Percentiles rank a stretch among this genome's conserved stretches.
Evolutionary conservation across 768 basidiomycete species (phyloP).

Genomic region (Russula vinacea): DNA sequence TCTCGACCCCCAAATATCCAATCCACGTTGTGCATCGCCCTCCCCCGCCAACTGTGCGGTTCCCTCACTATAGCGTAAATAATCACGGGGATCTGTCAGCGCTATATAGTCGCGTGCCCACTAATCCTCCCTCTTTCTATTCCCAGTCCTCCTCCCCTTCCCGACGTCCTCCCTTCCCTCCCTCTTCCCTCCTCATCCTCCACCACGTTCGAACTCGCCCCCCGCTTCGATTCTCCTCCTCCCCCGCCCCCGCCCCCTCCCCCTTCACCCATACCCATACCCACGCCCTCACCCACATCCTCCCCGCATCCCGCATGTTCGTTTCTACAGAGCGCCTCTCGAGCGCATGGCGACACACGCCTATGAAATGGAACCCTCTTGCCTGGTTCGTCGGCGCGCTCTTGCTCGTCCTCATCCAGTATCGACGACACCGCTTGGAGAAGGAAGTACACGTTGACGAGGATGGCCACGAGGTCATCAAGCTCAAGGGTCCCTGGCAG

Average conservation of each 20-base stretch:
- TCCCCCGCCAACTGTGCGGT: conserved; percentile 8
- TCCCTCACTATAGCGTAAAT: neutral
- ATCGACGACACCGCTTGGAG: conserved; percentile 49
- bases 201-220: neutral
- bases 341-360: conserved; percentile 79
- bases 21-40: conserved; percentile 5
- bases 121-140: neutral
- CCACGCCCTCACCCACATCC: neutral
- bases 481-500: conserved; percentile 90
- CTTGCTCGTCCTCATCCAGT: conserved; percentile 77
- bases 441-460: conserved; percentile 77
- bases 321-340: conserved; percentile 54
- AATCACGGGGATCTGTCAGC: conserved; percentile 12
- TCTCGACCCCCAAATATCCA: neutral
- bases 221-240: neutral
- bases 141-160: neutral
- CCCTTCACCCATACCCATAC: neutral
- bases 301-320: conserved; percentile 19
- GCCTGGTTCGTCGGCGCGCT: conserved; percentile 87
- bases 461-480: conserved; percentile 76
- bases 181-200: neutral
- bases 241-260: neutral
- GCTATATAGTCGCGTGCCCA: conserved; percentile 19
- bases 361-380: conserved; percentile 93
- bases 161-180: neutral